phyloP scores from a whole-genome alignment of 805 yeast genomes.

The Tetrapisispora pingtungensis region DNA sequence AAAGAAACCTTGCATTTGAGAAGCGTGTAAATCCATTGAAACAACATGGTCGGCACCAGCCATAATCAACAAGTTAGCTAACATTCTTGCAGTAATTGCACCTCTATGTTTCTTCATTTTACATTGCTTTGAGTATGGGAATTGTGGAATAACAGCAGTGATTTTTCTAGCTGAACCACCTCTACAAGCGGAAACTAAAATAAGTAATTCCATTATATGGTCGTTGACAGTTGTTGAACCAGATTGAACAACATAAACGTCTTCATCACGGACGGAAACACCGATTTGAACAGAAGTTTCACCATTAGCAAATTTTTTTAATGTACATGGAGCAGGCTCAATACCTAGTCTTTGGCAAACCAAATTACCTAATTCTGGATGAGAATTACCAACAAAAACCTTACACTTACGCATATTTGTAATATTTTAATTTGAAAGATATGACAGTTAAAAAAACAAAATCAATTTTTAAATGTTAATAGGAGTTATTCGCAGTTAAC shows the following conservation, averaged over 20 bases:
- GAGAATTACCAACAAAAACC: slow-evolving; percentile 93
- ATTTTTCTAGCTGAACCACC: slow-evolving; percentile 98
- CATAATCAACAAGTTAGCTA: slow-evolving; percentile 89
- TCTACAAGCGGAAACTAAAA: slow-evolving; percentile 87
- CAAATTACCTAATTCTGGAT: slow-evolving; percentile 83
- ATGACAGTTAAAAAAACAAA: too few relatives aligned
- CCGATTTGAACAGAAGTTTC: slow-evolving; percentile 96
- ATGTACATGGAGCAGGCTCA: slow-evolving; percentile 84
- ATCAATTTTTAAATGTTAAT: too few relatives aligned
- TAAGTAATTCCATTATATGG: slow-evolving; percentile 90
- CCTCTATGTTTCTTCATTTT: slow-evolving; percentile 99
- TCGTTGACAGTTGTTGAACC: slow-evolving; percentile 85
- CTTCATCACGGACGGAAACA: slow-evolving; percentile 92
- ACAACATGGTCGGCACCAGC: slow-evolving; percentile 99
- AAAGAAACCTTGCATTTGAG: slow-evolving; percentile 99
- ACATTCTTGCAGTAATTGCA: slow-evolving; percentile 96
- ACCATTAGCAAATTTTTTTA: slow-evolving; percentile 91
- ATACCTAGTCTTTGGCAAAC: slow-evolving; percentile 89
- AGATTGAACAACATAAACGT: slow-evolving; percentile 85
- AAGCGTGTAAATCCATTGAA: slow-evolving; percentile 91
- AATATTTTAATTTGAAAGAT: too few relatives aligned
- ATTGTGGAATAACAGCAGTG: slow-evolving; percentile 93
- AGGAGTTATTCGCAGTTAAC: background rate
- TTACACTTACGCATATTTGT: slow-evolving; percentile 85
- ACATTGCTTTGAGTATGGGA: slow-evolving; percentile 93